These are phyloP conservation scores for Candida tropicalis DNA, from an alignment of 1,139 yeast species.

Conservation along the genomic window DNA sequence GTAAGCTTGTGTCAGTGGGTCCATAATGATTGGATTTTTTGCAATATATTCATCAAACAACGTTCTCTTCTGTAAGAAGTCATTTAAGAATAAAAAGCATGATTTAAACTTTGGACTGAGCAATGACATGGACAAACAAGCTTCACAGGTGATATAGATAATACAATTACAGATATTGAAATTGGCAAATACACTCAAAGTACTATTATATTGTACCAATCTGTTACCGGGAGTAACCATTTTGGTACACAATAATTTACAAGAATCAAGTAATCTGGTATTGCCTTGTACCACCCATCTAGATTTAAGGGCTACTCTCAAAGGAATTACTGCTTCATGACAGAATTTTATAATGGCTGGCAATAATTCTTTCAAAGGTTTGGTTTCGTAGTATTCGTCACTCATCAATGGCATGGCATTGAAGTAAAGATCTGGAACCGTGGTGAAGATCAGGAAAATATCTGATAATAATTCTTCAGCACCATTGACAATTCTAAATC, in stretches of 20 bases:
- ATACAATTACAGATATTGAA: conserved; percentile 36
- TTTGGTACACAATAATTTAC: conserved; percentile 36
- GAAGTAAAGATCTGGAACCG: conserved; percentile 39
- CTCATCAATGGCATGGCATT: conserved; percentile 31
- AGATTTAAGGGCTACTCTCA: conserved; percentile 36
- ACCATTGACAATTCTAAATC: conserved; percentile 17
- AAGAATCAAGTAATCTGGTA: conserved; percentile 35
- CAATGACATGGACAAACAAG: conserved; percentile 36
- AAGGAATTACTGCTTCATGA: conserved; percentile 32
- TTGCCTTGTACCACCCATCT: conserved; percentile 22
- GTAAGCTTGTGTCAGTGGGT: conserved; percentile 15
- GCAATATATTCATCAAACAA: conserved; percentile 23
- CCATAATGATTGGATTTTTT: conserved; percentile 25
- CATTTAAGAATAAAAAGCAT: conserved; percentile 39
- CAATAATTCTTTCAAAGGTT: conserved; percentile 21
- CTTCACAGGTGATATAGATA: conserved; percentile 39
- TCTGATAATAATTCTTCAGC: conserved; percentile 40
- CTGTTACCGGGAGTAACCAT: conserved; percentile 26
- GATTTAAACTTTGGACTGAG: conserved; percentile 43
- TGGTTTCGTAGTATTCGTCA: conserved; percentile 18
- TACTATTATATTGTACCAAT: conserved; percentile 23
- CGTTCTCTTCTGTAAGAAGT: conserved; percentile 29
- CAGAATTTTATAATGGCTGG: conserved; percentile 22
- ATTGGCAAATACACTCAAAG: conserved; percentile 30
- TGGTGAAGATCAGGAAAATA: conserved; percentile 36